Percentiles rank a stretch among this genome's conserved stretches.
Conservation (phyloP, 2,329 filamentous ascomycete species). For the Neonectria faginata region DNA sequence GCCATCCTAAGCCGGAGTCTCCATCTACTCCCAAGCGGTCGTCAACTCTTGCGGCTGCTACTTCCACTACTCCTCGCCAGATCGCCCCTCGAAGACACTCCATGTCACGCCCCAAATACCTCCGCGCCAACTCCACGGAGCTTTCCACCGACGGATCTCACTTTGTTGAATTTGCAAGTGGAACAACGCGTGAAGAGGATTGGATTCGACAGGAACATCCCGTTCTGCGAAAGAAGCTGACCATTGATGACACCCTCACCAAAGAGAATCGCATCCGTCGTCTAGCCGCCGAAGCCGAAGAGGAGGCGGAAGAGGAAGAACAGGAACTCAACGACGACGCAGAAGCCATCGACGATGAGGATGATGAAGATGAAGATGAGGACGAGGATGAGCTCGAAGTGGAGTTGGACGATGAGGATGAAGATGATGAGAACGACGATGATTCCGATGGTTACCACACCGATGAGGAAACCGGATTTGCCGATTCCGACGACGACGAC, state of each 20-base stretch:
- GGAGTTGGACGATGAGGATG: constrained; percentile 64
- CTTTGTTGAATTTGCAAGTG: constrained; percentile 94
- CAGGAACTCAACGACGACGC: constrained; percentile 66
- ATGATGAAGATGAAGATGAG: constrained; percentile 63
- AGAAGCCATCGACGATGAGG: constrained; percentile 60
- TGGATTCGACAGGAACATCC: constrained; percentile 82
- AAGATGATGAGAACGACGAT: constrained; percentile 66
- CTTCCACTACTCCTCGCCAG: constrained; percentile 42
- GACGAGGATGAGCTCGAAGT: constrained; percentile 64
- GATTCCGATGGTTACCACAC: constrained; percentile 80
- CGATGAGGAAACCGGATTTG: constrained; percentile 75
- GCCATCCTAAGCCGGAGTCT: constrained; percentile 40
- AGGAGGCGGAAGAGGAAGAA: constrained; percentile 82
- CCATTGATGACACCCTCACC: constrained; percentile 87
- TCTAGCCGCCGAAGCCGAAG: constrained; percentile 88
- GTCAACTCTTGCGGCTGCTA: constrained; percentile 39
- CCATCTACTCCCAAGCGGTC: constrained; percentile 50
- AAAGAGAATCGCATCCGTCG: constrained; percentile 92
- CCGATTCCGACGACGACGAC: constrained; percentile 76
- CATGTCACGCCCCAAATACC: constrained; percentile 56
- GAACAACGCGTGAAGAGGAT: constrained; percentile 83
- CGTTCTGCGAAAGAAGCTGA: constrained; percentile 76
- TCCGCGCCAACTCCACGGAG: constrained; percentile 63
- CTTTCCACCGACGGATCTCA: constrained; percentile 67
- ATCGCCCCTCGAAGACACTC: constrained; percentile 41